Evolutionary conservation across 306 rosid species (phyloP), one percentile per base, ranked within the genome.

Genomic region (Prunus armeniaca): DNA sequence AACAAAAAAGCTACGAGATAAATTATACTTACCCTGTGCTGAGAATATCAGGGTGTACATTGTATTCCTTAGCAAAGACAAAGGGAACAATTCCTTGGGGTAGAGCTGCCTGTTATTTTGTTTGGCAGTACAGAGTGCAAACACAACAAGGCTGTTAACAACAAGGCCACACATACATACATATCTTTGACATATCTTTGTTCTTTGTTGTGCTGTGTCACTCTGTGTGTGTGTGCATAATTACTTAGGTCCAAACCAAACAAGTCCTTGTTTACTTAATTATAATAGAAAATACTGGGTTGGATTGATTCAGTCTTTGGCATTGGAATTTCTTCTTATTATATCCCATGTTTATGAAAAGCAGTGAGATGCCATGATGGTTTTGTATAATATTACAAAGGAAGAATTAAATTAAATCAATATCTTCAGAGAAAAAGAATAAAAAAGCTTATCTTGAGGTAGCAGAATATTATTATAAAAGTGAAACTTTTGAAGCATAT

Each of bases 1-100:
- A 20, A 25, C 24, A 20, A 56, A 56, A 56, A 56, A 20, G 22
- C 20, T 56, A 9, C 4, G 20, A 4, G 15, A 24, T 5, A 73
- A 60, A 52, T 57, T 57, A 71, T 56, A 12, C 86, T 73, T 64
- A 93, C 98, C 83, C 97, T 32, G 98, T 93, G 84, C 98, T 93
- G 81, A 93, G 97, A 86, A 93, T 93, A 78, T 93, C 90, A 80
- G 98, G 92, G 69, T 93, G 97, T 43, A 93, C 96, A 73, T 83
- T 88, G 88, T 93, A 93, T 83, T 93, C 98, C 87, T 93, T 93
- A 15, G 98, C 98, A 72, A 93, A 93, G 80, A 93, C 98, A 84
- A 93, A 93, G 84, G 98, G 97, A 83, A 93, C 98, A 78, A 93
- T 93, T 85, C 98, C 98, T 87, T 93, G 98, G 22, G 98, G 98